These are phyloP conservation scores for Penicillium hordei DNA, from an alignment of 2,329 filamentous ascomycete species.

Conservation along the genomic window DNA sequence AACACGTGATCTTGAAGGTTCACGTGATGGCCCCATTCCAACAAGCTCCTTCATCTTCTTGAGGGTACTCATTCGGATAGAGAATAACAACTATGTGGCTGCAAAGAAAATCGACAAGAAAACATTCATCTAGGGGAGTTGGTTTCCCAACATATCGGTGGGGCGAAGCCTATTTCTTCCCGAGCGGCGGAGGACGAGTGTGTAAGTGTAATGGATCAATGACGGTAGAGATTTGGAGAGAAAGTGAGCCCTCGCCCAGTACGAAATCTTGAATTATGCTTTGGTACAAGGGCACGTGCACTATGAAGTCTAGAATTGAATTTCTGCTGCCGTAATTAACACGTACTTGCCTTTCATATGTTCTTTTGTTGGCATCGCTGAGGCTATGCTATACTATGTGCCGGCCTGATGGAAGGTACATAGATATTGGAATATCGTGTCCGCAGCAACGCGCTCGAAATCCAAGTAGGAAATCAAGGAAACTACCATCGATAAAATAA, in stretches of 20 bases:
- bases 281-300: neutral
- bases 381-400: neutral
- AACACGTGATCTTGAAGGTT: neutral
- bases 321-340: neutral
- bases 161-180: constrained; percentile 12
- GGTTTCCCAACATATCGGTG: constrained; percentile 8
- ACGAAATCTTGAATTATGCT: neutral
- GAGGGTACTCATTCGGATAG: constrained; percentile 17
- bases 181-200: constrained; percentile 7
- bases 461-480: neutral
- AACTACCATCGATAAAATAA: neutral
- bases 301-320: neutral
- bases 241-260: constrained; percentile 2
- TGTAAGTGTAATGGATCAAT: constrained; percentile 15
- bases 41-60: constrained; percentile 22
- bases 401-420: constrained; percentile 14
- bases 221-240: constrained; percentile 5
- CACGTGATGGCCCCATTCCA: constrained; percentile 11
- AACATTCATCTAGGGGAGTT: neutral
- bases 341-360: neutral
- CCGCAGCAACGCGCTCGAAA: neutral
- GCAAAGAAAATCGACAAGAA: neutral
- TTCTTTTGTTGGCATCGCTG: neutral
- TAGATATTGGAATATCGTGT: neutral
- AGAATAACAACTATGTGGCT: neutral